Evolutionary conservation across 2,329 filamentous ascomycete genomes (phyloP).

Genomic region (Mollisia scopiformis): DNA sequence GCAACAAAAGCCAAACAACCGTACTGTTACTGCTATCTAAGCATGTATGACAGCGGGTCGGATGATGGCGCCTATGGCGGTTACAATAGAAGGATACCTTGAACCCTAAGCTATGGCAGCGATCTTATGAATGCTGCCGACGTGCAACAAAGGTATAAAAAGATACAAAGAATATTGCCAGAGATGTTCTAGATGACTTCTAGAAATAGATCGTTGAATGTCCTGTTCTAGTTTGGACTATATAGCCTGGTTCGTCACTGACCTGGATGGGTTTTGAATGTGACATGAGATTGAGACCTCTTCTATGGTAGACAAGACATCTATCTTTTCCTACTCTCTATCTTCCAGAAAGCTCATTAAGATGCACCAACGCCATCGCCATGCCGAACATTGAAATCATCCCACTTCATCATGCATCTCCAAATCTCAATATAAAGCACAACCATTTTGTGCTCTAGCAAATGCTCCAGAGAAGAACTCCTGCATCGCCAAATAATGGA

Average conservation of each 20-base stretch:
- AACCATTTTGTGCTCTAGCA: slow-evolving; percentile 54
- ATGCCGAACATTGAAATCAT: slow-evolving; percentile 16
- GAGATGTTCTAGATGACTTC: not conserved
- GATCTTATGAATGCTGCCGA: not conserved
- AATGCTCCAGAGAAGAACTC: slow-evolving; percentile 86
- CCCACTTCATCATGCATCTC: slow-evolving; percentile 1
- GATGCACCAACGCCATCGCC: slow-evolving; percentile 16
- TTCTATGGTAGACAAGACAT: not conserved
- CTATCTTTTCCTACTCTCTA: not conserved
- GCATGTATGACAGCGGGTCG: not conserved
- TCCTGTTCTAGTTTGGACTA: not conserved
- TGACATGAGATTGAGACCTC: not conserved
- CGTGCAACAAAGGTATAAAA: not conserved
- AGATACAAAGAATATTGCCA: not conserved
- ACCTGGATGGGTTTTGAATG: not conserved
- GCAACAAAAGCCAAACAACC: not conserved
- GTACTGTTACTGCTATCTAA: not conserved
- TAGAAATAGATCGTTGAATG: not conserved
- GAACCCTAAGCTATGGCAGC: not conserved
- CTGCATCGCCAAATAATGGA: slow-evolving; percentile 96
- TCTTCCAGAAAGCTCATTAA: not conserved
- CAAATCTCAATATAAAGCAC: slow-evolving; percentile 28
- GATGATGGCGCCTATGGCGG: not conserved
- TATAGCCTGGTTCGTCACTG: not conserved
- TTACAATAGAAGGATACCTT: not conserved